A percentile compares a stretch with the other conserved stretches of the same genome.
Conservation (phyloP, 768 basidiomycete species). For the Serendipita sp. region DNA sequence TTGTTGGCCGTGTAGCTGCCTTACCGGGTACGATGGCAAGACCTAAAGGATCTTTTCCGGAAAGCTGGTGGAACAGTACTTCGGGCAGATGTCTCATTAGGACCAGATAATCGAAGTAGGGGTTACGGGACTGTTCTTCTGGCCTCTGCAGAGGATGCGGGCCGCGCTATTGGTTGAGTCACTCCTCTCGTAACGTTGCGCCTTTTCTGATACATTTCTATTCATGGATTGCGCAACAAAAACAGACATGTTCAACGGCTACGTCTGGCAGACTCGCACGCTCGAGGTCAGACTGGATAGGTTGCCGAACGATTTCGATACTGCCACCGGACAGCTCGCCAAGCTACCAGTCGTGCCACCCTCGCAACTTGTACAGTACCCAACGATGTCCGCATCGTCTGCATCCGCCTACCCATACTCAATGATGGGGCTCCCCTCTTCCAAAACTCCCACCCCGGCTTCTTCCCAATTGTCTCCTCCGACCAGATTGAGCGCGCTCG, state of each 20-base stretch:
- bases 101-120: slow-evolving; percentile 80
- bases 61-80: slow-evolving; percentile 74
- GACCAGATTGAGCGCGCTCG: background rate
- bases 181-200: background rate
- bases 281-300: slow-evolving; percentile 87
- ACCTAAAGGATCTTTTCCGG: slow-evolving; percentile 93
- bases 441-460: background rate
- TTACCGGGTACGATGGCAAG: slow-evolving; percentile 96
- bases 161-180: slow-evolving; percentile 51
- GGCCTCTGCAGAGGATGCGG: slow-evolving; percentile 87
- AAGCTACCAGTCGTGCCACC: background rate
- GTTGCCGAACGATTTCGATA: slow-evolving; percentile 46
- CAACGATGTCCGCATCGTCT: background rate
- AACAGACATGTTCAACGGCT: slow-evolving; percentile 82
- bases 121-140: slow-evolving; percentile 90
- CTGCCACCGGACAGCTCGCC: background rate
- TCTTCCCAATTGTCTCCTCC: background rate
- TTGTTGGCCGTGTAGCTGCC: slow-evolving; percentile 43
- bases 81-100: slow-evolving; percentile 58
- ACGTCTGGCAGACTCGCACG: slow-evolving; percentile 86
- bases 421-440: background rate
- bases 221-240: background rate
- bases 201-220: background rate
- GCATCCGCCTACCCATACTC: background rate
- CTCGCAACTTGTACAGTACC: background rate